Evolutionary conservation across 495 filamentous ascomycete genomes (phyloP).

Genomic region (Pseudomonodictys pantanalensis): DNA sequence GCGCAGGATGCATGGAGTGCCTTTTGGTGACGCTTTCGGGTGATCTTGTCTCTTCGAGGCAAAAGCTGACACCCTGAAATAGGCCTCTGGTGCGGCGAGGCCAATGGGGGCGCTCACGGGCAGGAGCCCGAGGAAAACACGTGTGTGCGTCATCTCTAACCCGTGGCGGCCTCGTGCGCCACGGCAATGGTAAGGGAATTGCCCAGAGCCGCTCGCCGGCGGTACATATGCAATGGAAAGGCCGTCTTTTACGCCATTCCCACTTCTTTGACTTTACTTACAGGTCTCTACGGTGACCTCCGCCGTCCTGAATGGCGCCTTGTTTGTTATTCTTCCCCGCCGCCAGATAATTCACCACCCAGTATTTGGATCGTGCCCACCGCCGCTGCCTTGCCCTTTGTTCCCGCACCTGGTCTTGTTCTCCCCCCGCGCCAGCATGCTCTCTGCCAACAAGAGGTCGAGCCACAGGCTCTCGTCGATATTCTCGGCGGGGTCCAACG

Average conservation of each 20-base stretch:
- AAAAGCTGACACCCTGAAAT: no score
- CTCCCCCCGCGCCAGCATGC: not conserved
- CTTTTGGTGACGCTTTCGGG: no score
- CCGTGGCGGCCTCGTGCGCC: no score
- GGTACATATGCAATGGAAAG: not conserved
- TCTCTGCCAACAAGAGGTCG: conserved; percentile 12
- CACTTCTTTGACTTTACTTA: not conserved
- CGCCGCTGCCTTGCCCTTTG: not conserved
- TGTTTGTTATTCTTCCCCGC: conserved; percentile 4
- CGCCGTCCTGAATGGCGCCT: conserved; percentile 3
- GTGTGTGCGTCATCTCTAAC: no score
- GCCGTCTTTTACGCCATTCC: not conserved
- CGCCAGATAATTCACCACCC: not conserved
- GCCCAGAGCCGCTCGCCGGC: not conserved
- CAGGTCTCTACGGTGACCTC: not conserved
- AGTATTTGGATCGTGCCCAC: not conserved
- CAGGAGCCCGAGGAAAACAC: no score
- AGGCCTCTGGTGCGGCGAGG: no score
- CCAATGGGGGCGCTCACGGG: no score
- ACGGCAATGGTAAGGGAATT: no score
- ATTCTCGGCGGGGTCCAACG: conserved; percentile 10
- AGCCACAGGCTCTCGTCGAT: conserved; percentile 27
- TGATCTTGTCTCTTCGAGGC: no score
- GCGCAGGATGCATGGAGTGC: no score
- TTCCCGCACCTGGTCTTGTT: not conserved